Evolutionary conservation across 2,329 filamentous ascomycete species (phyloP), one percentile per base, ranked within the genome.

Genomic region (Apiospora pterosperma): DNA sequence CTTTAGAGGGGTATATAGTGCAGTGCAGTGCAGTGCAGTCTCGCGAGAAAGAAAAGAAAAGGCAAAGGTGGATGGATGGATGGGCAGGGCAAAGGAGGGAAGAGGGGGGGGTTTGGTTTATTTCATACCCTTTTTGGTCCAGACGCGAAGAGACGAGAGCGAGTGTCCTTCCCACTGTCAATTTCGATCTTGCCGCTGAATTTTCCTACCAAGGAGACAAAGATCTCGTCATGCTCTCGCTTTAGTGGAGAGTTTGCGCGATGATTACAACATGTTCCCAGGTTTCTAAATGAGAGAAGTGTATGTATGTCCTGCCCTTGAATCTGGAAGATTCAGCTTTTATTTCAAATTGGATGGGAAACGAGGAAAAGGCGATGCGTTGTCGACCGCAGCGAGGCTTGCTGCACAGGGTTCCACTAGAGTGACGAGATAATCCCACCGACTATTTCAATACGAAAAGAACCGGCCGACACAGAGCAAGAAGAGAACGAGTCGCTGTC

Each of bases 261-360:
- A 62, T 59, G 63, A 62, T 64, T 66, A 66, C 62, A 62, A 66
- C 60, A 66, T 66, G 62, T 42, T 62, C 42, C 55, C 39, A 39
- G 58, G 58, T 60, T 21, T 60, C 36, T 60, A 39, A 34, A 62
- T 39, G 38, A 34, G 60, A 62, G 60, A 62, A 36, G 39, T 42
- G 39, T 42, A 34, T 36, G 34, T 42, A 48, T 42, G 60, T 48
- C n/a, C 25, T 34, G 48, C 7, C 48, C 48, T 55, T 7, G 48
- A 55, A 28, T 31, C 44, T 11, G 44, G 25, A 31, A 55, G 48
- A 55, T 28, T 34, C 48, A 34, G 48, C 48, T 28, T 55, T 55
- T 55, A 55, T 55, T 31, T 34, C 28, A 34, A 55, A 4, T 28
- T 21, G 16, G 25, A 34, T 8, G 48, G 48, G 12, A 2, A 34